Conservation (phyloP, 1,284 basidiomycete species). For the Tranzscheliella williamsii region DNA sequence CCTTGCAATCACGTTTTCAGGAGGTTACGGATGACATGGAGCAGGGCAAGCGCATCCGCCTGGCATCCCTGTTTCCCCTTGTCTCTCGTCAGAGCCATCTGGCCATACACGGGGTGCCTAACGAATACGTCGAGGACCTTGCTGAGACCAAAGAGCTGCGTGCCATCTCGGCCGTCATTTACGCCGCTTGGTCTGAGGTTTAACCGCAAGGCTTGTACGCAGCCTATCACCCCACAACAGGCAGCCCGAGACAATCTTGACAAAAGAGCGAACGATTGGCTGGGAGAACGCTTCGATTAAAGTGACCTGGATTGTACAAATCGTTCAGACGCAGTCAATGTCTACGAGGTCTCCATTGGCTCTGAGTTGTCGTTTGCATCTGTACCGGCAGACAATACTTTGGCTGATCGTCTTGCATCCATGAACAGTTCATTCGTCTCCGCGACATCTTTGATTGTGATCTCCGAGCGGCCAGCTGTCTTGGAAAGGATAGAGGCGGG, state of each 20-base stretch:
- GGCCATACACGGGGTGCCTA: constrained; percentile 74
- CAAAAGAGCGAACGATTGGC: no score
- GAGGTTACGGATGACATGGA: constrained; percentile 44
- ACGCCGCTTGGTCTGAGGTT: constrained; percentile 62
- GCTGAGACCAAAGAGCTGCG: constrained; percentile 63
- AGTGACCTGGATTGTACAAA: no score
- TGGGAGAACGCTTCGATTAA: no score
- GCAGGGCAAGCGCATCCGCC: constrained; percentile 66
- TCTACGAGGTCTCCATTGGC: constrained; percentile 39
- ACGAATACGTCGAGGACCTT: constrained; percentile 72
- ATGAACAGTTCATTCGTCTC: constrained; percentile 86
- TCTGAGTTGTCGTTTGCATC: constrained; percentile 9
- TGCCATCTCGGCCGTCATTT: constrained; percentile 66
- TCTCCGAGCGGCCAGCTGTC: constrained; percentile 76
- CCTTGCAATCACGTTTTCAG: constrained; percentile 64
- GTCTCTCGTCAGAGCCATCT: constrained; percentile 75
- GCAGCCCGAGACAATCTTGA: neutral
- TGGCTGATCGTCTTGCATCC: constrained; percentile 72
- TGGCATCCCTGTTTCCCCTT: constrained; percentile 77
- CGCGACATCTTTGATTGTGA: constrained; percentile 80
- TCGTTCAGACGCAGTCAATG: no score
- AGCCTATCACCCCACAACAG: no score
- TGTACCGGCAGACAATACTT: constrained; percentile 15
- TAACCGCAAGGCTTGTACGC: no score
- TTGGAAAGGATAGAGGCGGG: constrained; percentile 87